Conservation (phyloP, 2,329 filamentous ascomycete genomes). For the Talaromyces funiculosus region DNA sequence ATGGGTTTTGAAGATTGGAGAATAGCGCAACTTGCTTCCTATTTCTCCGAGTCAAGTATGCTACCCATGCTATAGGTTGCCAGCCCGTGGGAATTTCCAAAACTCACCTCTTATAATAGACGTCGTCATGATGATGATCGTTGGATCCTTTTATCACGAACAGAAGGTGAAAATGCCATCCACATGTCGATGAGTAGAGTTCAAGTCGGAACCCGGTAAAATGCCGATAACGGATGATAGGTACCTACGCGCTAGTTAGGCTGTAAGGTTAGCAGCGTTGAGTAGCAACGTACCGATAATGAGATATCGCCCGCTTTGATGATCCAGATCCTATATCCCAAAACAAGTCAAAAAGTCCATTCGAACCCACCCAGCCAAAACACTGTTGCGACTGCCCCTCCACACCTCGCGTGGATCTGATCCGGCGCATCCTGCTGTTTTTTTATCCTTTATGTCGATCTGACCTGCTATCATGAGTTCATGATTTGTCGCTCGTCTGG, state of each 20-base stretch:
- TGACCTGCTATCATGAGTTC: constrained; percentile 5
- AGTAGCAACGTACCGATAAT: neutral
- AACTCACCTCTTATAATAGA: neutral
- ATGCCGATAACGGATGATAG: constrained; percentile 13
- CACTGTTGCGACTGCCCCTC: constrained; percentile 15
- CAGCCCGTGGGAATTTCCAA: neutral
- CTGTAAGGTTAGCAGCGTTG: neutral
- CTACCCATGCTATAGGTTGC: neutral
- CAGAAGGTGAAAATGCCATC: neutral
- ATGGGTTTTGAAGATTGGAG: too few species aligned
- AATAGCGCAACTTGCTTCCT: neutral
- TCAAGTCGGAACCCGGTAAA: constrained; percentile 14
- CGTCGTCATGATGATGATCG: neutral
- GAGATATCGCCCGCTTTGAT: constrained; percentile 6
- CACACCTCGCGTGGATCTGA: constrained; percentile 17
- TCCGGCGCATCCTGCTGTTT: constrained; percentile 11
- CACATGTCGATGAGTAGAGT: neutral
- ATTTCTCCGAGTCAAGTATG: neutral
- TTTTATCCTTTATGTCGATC: constrained; percentile 2
- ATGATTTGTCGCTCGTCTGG: constrained; percentile 4
- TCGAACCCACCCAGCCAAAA: constrained; percentile 4
- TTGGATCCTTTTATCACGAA: neutral
- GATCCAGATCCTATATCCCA: constrained; percentile 20
- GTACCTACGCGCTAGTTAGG: constrained; percentile 2
- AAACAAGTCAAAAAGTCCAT: constrained; percentile 31